Base-by-base conservation (phyloP, 2,329 filamentous ascomycete genomes). In the Fulvia fulva region DNA sequence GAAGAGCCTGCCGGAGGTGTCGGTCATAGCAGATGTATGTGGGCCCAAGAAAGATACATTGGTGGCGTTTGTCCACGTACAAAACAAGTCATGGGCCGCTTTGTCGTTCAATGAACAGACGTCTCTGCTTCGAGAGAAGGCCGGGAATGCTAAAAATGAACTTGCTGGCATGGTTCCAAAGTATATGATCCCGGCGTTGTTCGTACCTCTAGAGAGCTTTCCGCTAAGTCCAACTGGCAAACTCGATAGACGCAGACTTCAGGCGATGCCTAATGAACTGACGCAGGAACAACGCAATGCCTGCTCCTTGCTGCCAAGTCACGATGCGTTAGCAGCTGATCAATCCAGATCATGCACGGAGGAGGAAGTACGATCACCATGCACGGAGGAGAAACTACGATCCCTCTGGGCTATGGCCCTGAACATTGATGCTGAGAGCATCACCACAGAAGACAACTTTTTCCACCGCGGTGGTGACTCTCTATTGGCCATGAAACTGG, bases 401-500 rank as follows among this genome's bases (percentile, higher is more conserved):
- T 75, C 1, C 74, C 80, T 5, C 71, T 94, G 14, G 76, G 30
- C 81, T 0, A 62, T 76, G 5, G 74, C 80, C 0, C 77, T 86
- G 1, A 26, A 26, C 46, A 69, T 74, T 0, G 67, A 81, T 0
- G 55, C 68, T 3, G 64, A 69, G 1, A 72, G 77, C 0, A 77
- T 94, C 45, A 76, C 72, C 2, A 16, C 81, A 80, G 37, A 85
- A 84, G 76, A 87, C 85, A 0, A 88, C 89, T 87, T 96, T 58
- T 84, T 86, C 53, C 82, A 80, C 19, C 71, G 93, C 4, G 91
- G 91, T 0, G 71, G 95, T 11, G 90, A 95, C 70, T 95, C 90
- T 0, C 84, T 96, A 28, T 87, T 87, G 3, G 89, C 88, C 0
- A 59, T 59, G 52, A 71, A 69, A 43, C 70, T 80, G 0, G 76